Base-by-base conservation (phyloP, 1,284 basidiomycete genomes). In the Malassezia furfur region DNA sequence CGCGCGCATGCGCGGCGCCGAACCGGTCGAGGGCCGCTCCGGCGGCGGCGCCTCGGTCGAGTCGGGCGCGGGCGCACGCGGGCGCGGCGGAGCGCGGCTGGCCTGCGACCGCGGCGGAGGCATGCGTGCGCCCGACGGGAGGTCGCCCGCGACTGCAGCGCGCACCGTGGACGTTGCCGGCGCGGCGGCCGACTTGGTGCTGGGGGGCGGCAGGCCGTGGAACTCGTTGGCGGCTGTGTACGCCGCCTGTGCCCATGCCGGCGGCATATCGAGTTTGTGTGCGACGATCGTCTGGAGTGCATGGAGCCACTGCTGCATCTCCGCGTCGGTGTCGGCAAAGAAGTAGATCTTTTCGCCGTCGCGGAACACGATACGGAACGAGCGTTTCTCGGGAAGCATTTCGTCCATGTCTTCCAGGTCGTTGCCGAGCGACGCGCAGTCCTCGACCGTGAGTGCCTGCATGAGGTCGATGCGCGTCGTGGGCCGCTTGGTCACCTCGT, bases 391-490 rank as follows among this genome's bases (percentile, higher is more conserved):
- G 64, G 82, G 86, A 49, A 58, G 10, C 41, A 84, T 77, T 41
- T 82, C 83, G 64, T 89, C 87, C 44, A 83, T 83, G 48, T 73
- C 67, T 0, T 66, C 64, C 12, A 50, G 37, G 4, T 36, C 50
- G 30, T 49, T 57, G 11, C 40, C 49, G 31, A 78, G 75, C 55
- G 82, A 81, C 64, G 84, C 82, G 48, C 86, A 82, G 68, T 94
- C 89, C 61, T 86, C 83, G 3, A 96, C 80, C 0, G 80, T 78
- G 5, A 84, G 78, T 5, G 88, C 89, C 74, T 89, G 86, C 73
- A 86, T 85, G 17, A 98, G 79, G 74, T 94, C 88, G 63, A 96
- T 94, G 31, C 86, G 89, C 19, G 88, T 83, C 1, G 85, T 91
- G 1, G 88, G 84, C 65, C 85, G 87, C 78, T 87, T 90, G 22